Evolutionary conservation across 306 rosid species (phyloP), one percentile per base, ranked within the genome.

Genomic region (Hippophae gyantsensis): DNA sequence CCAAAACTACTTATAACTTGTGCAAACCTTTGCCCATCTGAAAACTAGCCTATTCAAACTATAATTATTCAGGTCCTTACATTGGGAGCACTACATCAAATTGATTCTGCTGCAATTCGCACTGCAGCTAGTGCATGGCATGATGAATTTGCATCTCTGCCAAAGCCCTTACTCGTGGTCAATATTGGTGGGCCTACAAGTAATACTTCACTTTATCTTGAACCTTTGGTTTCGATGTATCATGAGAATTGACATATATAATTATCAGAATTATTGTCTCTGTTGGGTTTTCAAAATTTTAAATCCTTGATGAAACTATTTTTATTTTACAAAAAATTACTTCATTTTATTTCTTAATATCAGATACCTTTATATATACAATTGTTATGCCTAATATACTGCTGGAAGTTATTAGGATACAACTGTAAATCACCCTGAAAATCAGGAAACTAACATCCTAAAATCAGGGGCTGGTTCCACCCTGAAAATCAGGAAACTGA

Each of bases 141-240:
- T 67, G 96, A 79, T 71, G 95, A 68, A 61, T 87, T 90, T 83
- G 81, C 88, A 59, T 68, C 78, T 69, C 72, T 90, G 40, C 89
- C 74, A 0, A 90, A 86, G 77, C 97, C 97, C 56, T 70, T 90
- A 71, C 94, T 90, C 6, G 92, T 85, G 48, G 89, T 87, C 63
- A 82, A 87, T 74, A 61, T 87, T 45, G 96, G 97, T 69, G 84
- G 92, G 55, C 95, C 98, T 51, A 76, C 95, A 69, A 42, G 96
- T 90, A 79, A 80, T 75, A 60, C 64, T 53, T 52, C 50, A 40
- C 25, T 58, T n/a, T 46, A 38, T 46, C 64, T 59, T 1, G 6
- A 52, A 63, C 67, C 61, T 43, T 47, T 46, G 8, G 43, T 38
- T 18, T 61, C 50, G 40, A 53, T 60, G 55, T 44, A 57, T 50